Base-by-base conservation (phyloP, 2,329 filamentous ascomycete genomes). In the Truncatella angustata region DNA sequence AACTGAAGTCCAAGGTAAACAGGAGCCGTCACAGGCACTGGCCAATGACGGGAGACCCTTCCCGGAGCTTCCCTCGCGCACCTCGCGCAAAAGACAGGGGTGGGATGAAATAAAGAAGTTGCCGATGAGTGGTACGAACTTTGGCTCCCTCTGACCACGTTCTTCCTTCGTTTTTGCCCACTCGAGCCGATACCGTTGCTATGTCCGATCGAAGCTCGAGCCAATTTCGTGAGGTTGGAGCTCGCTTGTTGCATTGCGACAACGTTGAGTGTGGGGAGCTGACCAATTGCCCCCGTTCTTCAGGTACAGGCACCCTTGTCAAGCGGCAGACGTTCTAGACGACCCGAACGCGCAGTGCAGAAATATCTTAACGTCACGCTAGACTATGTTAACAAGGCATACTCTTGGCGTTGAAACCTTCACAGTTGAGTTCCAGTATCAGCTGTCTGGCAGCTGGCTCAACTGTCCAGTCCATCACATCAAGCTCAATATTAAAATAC, bases 1-100 rank as follows among this genome's bases (percentile, higher is more conserved):
- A 55, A 47, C 30, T 43, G 58, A 61, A 56, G 59, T 60, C 53
- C 54, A 58, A 60, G 58, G 60, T 63, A 60, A 63, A 63, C 61
- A 63, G 60, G 60, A 62, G 60, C 61, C 60, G 57, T 61, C 58
- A 57, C 53, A 54, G 55, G 52, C 46, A 52, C 43, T 37, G 54
- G 54, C 61, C 61, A 63, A 63, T 63, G 40, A 56, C 52, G 53
- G 20, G n/a, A 10, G 37, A 34, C 51, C 51, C 57, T 60, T 50
- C 49, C 57, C 56, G 61, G 55, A 63, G 60, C 60, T 63, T 56
- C 46, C 47, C 45, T 46, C 43, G 43, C 43, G 26, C 26, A 34
- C 7, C 14, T 20, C 36, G 28, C 35, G 32, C 32, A 35, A 43
- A n/a, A 40, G 40, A 40, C 51, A 53, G 54, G 54, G 54, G 46